Conservation (phyloP, 2,329 filamentous ascomycete species). For the Teratosphaeria zuluensis region DNA sequence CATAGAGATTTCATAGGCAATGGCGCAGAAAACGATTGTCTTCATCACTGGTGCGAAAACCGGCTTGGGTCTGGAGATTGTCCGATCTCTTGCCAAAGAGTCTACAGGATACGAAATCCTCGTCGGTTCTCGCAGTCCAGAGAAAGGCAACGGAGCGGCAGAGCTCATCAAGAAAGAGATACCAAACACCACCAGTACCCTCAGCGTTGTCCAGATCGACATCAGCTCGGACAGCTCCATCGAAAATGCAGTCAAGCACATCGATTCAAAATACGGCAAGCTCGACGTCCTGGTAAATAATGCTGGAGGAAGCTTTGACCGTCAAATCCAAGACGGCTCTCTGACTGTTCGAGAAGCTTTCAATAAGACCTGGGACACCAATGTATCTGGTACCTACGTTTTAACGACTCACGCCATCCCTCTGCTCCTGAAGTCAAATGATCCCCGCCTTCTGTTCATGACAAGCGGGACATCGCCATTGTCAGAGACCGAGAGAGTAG, state of each 20-base stretch:
- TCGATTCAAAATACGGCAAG: slow-evolving; percentile 33
- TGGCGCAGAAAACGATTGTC: slow-evolving; percentile 31
- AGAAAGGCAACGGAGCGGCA: slow-evolving; percentile 44
- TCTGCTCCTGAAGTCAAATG: slow-evolving; percentile 27
- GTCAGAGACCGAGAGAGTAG: slow-evolving; percentile 22
- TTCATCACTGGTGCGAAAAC: slow-evolving; percentile 50
- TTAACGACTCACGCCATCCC: slow-evolving; percentile 28
- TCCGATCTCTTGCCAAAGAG: slow-evolving; percentile 45
- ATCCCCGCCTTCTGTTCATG: slow-evolving; percentile 30
- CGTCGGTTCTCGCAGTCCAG: slow-evolving; percentile 43
- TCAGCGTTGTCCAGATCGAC: slow-evolving; percentile 45
- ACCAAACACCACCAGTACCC: slow-evolving; percentile 30
- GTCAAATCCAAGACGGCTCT: slow-evolving; percentile 18
- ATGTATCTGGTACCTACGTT: slow-evolving; percentile 31
- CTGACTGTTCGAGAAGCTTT: slow-evolving; percentile 28
- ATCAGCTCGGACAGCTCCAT: slow-evolving; percentile 46
- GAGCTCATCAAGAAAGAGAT: slow-evolving; percentile 32
- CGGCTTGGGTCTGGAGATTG: slow-evolving; percentile 50
- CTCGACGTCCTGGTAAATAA: slow-evolving; percentile 51
- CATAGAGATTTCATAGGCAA: background rate
- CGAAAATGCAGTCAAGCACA: slow-evolving; percentile 32
- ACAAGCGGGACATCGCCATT: slow-evolving; percentile 35
- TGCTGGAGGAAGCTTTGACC: slow-evolving; percentile 42
- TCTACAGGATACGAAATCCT: slow-evolving; percentile 44
- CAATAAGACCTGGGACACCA: slow-evolving; percentile 28